Conservation (phyloP, 441 rosid species). For the Euphorbia schlechtendalii region DNA sequence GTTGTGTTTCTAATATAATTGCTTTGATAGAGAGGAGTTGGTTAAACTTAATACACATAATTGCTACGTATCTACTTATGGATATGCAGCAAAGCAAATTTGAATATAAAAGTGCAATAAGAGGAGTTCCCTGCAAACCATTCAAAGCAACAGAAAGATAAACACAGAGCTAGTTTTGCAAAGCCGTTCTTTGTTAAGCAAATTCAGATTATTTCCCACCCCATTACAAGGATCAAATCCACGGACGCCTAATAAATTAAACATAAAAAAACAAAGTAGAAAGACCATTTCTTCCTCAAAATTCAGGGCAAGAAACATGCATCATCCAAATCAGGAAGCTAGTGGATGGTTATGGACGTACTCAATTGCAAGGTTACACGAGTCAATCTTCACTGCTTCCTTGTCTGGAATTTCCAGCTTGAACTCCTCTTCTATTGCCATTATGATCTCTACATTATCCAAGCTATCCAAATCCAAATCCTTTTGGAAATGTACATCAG, state of each 20-base stretch:
- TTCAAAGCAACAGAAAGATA: slow-evolving; percentile 9
- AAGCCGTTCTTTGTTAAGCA: slow-evolving; percentile 22
- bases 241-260: slow-evolving; percentile 17
- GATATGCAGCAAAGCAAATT: slow-evolving; percentile 1
- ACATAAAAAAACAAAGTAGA: slow-evolving; percentile 19
- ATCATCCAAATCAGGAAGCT: slow-evolving; percentile 46
- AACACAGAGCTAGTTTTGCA: slow-evolving; percentile 17
- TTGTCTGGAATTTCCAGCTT: slow-evolving; percentile 89
- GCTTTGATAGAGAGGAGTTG: too few species aligned
- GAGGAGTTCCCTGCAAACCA: slow-evolving; percentile 8
- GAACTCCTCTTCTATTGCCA: slow-evolving; percentile 95
- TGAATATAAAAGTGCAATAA: not conserved
- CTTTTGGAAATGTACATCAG: slow-evolving; percentile 82
- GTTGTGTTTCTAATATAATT: too few species aligned
- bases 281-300: slow-evolving; percentile 10
- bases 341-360: slow-evolving; percentile 77
- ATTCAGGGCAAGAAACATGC: slow-evolving; percentile 18
- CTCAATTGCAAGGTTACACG: slow-evolving; percentile 74
- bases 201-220: slow-evolving; percentile 34
- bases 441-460: slow-evolving; percentile 90
- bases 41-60: too few species aligned
- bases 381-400: slow-evolving; percentile 88
- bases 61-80: too few species aligned
- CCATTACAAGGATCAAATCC: slow-evolving; percentile 22
- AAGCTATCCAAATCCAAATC: slow-evolving; percentile 89